These are phyloP conservation scores for Tritrichomonas foetus DNA, from an alignment of 208 protist genomes.

Conservation along the genomic window DNA sequence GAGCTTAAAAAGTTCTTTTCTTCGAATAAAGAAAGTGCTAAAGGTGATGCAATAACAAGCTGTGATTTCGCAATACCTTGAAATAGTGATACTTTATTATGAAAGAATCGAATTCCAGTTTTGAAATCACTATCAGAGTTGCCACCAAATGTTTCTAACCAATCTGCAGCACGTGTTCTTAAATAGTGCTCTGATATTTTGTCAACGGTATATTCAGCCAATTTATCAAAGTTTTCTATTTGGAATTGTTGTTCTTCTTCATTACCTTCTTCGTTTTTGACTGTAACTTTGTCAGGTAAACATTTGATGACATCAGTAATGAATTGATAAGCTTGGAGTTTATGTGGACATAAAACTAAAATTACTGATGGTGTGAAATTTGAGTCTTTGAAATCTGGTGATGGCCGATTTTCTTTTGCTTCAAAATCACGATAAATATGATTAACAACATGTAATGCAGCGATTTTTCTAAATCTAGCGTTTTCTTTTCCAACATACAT, in stretches of 20 bases:
- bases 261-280: not conserved
- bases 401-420: not conserved
- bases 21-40: not conserved
- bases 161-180: not conserved
- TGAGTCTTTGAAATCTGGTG: not conserved
- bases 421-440: slow-evolving; percentile 29
- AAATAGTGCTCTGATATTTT: not conserved
- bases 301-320: not conserved
- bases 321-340: not conserved
- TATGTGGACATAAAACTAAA: not conserved
- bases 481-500: not conserved
- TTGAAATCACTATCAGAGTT: not conserved
- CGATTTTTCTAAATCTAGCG: not conserved
- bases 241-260: not conserved
- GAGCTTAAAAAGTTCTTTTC: not conserved
- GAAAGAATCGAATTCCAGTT: not conserved
- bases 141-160: not conserved
- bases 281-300: not conserved
- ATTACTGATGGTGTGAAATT: not conserved
- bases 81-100: not conserved
- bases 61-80: not conserved
- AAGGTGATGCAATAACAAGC: not conserved
- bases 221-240: not conserved
- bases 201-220: not conserved
- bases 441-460: slow-evolving; percentile 26